These are phyloP conservation scores for Coemansia sp. DNA, from an alignment of 192 early-diverging fungal genomes.

Conservation along the genomic window DNA sequence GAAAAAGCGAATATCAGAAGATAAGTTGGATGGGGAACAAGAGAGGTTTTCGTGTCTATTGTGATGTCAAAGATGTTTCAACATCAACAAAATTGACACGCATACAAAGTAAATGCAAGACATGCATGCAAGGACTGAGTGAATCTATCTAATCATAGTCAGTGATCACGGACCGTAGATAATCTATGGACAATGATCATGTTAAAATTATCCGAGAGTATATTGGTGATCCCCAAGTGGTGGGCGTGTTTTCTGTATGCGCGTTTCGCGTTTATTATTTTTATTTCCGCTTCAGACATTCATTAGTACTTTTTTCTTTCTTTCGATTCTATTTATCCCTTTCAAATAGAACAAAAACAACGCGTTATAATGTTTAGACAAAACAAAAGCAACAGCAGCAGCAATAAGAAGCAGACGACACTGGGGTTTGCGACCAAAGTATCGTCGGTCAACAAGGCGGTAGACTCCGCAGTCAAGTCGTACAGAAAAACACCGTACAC, in stretches of 20 bases:
- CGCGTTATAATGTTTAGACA: slow-evolving; percentile 41
- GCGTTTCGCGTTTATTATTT: neutral
- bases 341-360: neutral
- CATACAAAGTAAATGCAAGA: no score
- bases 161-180: no score
- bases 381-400: neutral
- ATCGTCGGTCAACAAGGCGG: neutral
- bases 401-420: slow-evolving; percentile 46
- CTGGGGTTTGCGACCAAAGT: slow-evolving; percentile 41
- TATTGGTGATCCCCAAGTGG: no score
- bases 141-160: no score
- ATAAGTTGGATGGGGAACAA: no score
- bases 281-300: slow-evolving; percentile 2
- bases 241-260: neutral
- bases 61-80: no score
- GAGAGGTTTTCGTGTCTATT: no score
- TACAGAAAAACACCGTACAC: slow-evolving; percentile 3
- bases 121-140: no score
- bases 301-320: neutral
- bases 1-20: no score
- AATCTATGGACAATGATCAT: no score
- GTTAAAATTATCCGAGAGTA: no score
- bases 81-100: no score
- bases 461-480: slow-evolving; percentile 3
- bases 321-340: slow-evolving; percentile 2